Conservation (phyloP, 164 flowering plant species). For the Warburgia ugandensis region DNA sequence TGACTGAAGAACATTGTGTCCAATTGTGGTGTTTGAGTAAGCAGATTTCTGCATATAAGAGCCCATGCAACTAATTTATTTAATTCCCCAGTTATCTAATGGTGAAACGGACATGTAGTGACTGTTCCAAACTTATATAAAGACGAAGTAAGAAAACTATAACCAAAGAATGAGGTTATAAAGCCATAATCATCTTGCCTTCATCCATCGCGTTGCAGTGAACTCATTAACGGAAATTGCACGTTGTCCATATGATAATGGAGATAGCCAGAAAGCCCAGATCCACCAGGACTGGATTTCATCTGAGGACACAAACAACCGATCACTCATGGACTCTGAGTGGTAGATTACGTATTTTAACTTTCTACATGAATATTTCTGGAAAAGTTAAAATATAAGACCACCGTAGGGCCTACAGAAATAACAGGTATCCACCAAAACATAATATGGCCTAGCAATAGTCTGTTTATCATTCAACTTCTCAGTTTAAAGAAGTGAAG, state of each 20-base stretch:
- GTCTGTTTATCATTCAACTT: no score
- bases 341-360: neutral
- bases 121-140: no score
- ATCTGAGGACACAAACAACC: conserved; percentile 22
- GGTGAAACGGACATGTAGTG: no score
- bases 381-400: no score
- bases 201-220: conserved; percentile 67
- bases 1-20: conserved; percentile 42
- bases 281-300: conserved; percentile 74
- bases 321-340: neutral
- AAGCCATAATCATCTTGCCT: conserved; percentile 35
- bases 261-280: conserved; percentile 90
- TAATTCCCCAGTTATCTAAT: no score
- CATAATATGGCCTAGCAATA: neutral
- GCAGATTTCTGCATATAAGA: conserved; percentile 37
- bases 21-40: conserved; percentile 36
- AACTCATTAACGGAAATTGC: conserved; percentile 87
- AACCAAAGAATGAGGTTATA: conserved; percentile 3
- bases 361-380: no score
- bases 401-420: neutral
- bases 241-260: conserved; percentile 71
- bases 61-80: neutral
- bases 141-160: conserved; percentile 1
- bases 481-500: neutral
- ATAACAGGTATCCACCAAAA: neutral